Conservation (phyloP, 352 stramenopile species). For the Globisporangium rhizosaccharum region DNA sequence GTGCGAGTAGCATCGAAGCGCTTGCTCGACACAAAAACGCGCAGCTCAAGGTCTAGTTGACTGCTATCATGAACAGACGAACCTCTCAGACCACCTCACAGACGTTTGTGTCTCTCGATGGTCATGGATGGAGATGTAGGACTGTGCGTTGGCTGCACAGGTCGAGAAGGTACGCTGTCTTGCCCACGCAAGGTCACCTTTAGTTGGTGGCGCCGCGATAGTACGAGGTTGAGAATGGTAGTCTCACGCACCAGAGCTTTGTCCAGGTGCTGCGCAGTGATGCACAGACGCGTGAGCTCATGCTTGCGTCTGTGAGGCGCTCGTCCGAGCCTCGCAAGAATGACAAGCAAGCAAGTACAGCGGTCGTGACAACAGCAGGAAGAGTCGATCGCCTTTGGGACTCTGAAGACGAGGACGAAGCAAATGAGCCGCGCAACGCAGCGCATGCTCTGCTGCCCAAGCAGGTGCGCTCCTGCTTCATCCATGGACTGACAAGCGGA, state of each 20-base stretch:
- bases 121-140: slow-evolving; percentile 1
- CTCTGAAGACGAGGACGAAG: not conserved
- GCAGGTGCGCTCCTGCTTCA: slow-evolving; percentile 5
- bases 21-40: slow-evolving; percentile 1
- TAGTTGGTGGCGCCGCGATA: no score
- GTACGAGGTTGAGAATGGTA: no score
- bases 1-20: not conserved
- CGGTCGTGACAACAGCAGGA: slow-evolving; percentile 6
- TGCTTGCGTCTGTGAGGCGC: slow-evolving; percentile 20
- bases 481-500: slow-evolving; percentile 5
- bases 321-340: not conserved
- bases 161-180: slow-evolving; percentile 27
- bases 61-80: not conserved
- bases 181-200: not conserved
- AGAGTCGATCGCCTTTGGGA: not conserved
- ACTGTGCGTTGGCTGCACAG: slow-evolving; percentile 23
- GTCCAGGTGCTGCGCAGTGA: slow-evolving; percentile 26
- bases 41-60: slow-evolving; percentile 1
- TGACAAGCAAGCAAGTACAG: not conserved
- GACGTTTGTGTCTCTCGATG: not conserved
- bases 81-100: not conserved
- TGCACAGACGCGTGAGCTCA: slow-evolving; percentile 28
- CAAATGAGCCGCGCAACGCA: not conserved
- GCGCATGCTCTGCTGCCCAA: slow-evolving; percentile 11
- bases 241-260: not conserved